Conservation (phyloP, 306 rosid species). For the Prunus mongolica region DNA sequence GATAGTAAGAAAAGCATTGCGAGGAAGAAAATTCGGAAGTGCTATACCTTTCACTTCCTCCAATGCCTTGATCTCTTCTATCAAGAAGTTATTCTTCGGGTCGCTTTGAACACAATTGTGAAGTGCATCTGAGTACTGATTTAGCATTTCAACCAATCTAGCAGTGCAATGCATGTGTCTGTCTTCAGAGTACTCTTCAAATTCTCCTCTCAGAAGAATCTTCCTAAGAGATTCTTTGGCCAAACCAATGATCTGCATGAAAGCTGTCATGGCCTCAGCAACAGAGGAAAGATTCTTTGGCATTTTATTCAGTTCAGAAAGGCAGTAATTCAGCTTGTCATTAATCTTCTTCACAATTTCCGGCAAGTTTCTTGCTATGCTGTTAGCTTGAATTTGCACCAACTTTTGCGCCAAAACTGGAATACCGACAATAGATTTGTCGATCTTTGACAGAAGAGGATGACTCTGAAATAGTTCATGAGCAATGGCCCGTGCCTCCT, state of each 20-base stretch:
- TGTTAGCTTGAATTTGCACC: conserved; percentile 1
- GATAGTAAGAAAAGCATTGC: neutral
- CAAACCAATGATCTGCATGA: neutral
- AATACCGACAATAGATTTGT: neutral
- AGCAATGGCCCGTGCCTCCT: neutral
- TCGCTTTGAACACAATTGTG: neutral
- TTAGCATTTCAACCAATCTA: conserved; percentile 25
- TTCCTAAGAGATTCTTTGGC: neutral
- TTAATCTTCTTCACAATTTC: neutral
- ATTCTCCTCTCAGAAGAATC: conserved; percentile 35
- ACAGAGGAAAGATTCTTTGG: neutral
- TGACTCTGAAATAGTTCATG: neutral
- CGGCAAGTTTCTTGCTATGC: neutral
- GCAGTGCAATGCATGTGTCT: conserved; percentile 41
- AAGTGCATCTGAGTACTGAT: conserved; percentile 6
- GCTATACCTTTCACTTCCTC: neutral
- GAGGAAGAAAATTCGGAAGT: neutral
- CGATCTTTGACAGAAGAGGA: neutral
- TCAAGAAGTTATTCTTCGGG: conserved; percentile 13
- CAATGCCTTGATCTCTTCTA: conserved; percentile 20
- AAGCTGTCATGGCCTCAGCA: neutral
- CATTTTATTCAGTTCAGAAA: neutral
- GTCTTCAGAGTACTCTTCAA: conserved; percentile 31
- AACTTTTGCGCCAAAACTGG: neutral
- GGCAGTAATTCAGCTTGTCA: neutral